These are phyloP conservation scores for Colletotrichum orchidophilum DNA, from an alignment of 2,329 filamentous ascomycete species.

Conservation along the genomic window DNA sequence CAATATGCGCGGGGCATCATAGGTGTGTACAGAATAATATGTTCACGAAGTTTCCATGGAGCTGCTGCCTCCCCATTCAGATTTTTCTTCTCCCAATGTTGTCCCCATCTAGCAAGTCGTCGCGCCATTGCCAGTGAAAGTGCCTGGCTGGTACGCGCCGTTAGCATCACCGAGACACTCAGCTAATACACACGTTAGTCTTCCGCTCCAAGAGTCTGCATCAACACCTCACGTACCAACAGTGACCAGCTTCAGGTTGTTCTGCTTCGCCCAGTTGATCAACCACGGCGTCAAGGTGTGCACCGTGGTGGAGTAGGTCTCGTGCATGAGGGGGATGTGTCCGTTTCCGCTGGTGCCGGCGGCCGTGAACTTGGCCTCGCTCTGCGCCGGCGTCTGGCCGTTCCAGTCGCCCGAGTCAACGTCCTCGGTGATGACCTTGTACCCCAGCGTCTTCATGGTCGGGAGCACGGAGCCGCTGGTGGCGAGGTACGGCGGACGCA, in stretches of 20 bases:
- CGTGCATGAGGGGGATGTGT: conserved; percentile 68
- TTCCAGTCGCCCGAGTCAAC: conserved; percentile 71
- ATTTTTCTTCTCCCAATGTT: neutral
- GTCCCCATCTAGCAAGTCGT: conserved; percentile 40
- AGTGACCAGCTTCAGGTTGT: conserved; percentile 58
- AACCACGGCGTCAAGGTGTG: conserved; percentile 59
- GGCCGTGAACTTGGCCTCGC: conserved; percentile 60
- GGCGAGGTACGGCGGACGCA: conserved; percentile 60
- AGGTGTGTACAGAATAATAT: neutral
- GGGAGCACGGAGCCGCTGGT: conserved; percentile 54
- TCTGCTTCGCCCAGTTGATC: conserved; percentile 59
- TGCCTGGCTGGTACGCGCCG: conserved; percentile 52
- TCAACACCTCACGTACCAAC: conserved; percentile 51
- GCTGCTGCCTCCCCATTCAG: no score
- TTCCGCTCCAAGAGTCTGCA: neutral
- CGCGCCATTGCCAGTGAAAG: conserved; percentile 47
- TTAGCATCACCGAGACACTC: conserved; percentile 53
- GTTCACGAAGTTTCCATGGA: neutral
- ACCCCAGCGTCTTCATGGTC: conserved; percentile 57
- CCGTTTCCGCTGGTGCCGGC: conserved; percentile 54
- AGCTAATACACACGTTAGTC: conserved; percentile 38
- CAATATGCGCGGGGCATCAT: neutral
- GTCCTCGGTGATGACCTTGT: conserved; percentile 69
- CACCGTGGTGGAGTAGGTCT: conserved; percentile 61
- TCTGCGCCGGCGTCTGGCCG: conserved; percentile 57